Base-by-base conservation (phyloP, 2,329 filamentous ascomycete genomes). In the Clarireedia homoeocarpa region DNA sequence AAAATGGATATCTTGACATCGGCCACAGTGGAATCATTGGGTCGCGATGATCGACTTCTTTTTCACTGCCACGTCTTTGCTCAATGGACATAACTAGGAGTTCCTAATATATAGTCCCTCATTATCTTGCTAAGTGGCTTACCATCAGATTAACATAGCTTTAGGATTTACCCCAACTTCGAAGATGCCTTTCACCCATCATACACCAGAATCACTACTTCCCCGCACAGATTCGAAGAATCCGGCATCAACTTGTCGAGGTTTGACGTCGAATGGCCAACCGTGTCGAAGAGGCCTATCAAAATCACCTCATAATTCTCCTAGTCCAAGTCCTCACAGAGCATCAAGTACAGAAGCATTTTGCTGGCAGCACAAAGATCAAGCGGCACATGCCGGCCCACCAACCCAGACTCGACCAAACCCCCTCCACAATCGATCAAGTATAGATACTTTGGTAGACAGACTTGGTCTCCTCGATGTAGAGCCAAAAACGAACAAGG, bases 351-450 rank as follows among this genome's bases (percentile, higher is more conserved):
- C 50, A 56, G 70, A 61, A 53, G 69, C 55, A 48, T 96, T 91
- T 73, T 97, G 92, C 76, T 96, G 89, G 87, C 91, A 96, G 70
- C 94, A 99, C 74, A 91, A 89, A 69, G 89, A 94, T 56, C 94
- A 99, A 71, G 62, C 66, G 70, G 17, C 77, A 72, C 59, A 74
- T 70, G 44, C 61, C 53, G 54, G 65, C 65, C 66, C 57, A 70
- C 69, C 50, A 15, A 27, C 24, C n/a, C 34, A 47, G 26, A 1
- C 39, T 69, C 59, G 67, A 62, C 42, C 55, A 30, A 42, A 44
- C 68, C 57, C 67, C 58, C 53, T 66, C 66, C 44, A 73, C 27
- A 77, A 81, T 56, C 78, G 88, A 51, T 86, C 83, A 36, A 96
- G 91, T 65, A 79, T 97, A 55, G 94, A 99, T 70, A 95, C 91